Percentiles rank a stretch among this genome's conserved stretches.
Evolutionary conservation across 441 rosid genomes (phyloP).

Genomic region (Flueggea neowawraea): DNA sequence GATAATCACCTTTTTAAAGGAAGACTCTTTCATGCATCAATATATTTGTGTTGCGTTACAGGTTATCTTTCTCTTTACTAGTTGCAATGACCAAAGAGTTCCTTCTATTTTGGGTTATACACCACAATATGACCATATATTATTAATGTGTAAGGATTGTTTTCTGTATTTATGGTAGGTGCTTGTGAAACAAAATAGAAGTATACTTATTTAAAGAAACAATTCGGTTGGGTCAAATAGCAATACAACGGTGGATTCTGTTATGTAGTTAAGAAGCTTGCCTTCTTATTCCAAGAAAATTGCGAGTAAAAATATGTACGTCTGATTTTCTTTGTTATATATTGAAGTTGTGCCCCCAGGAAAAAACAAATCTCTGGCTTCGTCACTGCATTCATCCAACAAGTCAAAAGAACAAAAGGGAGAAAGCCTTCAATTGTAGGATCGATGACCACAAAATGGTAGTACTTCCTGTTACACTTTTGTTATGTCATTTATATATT

Average conservation of each 20-base stretch:
- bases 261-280: conserved; percentile 27
- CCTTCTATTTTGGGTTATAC: background rate
- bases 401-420: too few relatives aligned
- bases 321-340: too few relatives aligned
- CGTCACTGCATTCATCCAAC: too few relatives aligned
- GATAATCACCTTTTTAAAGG: conserved; percentile 49
- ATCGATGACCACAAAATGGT: too few relatives aligned
- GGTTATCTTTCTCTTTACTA: conserved; percentile 32
- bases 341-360: too few relatives aligned
- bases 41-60: conserved; percentile 65
- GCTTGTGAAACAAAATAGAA: conserved; percentile 77
- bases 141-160: background rate
- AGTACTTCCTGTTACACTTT: too few relatives aligned
- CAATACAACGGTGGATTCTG: conserved; percentile 26
- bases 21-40: conserved; percentile 68
- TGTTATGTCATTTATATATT: too few relatives aligned
- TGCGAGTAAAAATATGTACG: conserved; percentile 72
- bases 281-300: conserved; percentile 57
- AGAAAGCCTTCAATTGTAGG: too few relatives aligned
- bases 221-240: conserved; percentile 26
- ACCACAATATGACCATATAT: background rate
- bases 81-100: background rate
- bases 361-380: too few relatives aligned
- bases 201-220: conserved; percentile 28
- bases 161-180: conserved; percentile 24